Percentiles rank a stretch among this genome's conserved stretches.
phyloP scores from a whole-genome alignment of 192 early-diverging fungal species.

The Dissophora globulifera region DNA sequence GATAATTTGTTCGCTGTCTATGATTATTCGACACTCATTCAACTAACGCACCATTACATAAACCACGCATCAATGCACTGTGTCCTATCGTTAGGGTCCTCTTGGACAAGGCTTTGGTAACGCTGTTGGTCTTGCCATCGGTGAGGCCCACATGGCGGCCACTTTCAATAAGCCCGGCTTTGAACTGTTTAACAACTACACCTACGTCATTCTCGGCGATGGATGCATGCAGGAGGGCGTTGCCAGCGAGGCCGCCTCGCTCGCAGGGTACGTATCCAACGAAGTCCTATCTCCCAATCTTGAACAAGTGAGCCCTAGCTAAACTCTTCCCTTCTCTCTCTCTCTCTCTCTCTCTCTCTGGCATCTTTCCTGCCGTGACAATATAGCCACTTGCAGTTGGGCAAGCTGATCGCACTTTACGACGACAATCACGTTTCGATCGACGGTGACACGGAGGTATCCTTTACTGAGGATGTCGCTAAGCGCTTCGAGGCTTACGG shows the following conservation, averaged over 20 bases:
- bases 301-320: no score
- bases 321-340: no score
- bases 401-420: constrained; percentile 94
- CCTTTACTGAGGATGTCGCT: constrained; percentile 93
- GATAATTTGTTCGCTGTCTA: no score
- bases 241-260: constrained; percentile 86
- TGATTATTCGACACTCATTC: not conserved
- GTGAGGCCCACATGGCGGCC: constrained; percentile 87
- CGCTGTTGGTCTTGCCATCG: constrained; percentile 93
- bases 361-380: constrained; percentile 8
- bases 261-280: constrained; percentile 78
- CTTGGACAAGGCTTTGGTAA: constrained; percentile 94
- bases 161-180: constrained; percentile 92
- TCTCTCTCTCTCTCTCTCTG: no score
- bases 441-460: constrained; percentile 85
- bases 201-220: constrained; percentile 88
- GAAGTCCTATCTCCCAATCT: no score
- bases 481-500: constrained; percentile 93
- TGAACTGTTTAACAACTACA: constrained; percentile 87
- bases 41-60: not conserved
- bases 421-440: constrained; percentile 98
- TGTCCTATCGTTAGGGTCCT: constrained; percentile 77
- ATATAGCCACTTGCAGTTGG: constrained; percentile 82
- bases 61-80: not conserved
- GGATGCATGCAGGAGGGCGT: constrained; percentile 99